Evolutionary conservation across 2,329 filamentous ascomycete genomes (phyloP).

Genomic region (Calonectria hongkongensis): DNA sequence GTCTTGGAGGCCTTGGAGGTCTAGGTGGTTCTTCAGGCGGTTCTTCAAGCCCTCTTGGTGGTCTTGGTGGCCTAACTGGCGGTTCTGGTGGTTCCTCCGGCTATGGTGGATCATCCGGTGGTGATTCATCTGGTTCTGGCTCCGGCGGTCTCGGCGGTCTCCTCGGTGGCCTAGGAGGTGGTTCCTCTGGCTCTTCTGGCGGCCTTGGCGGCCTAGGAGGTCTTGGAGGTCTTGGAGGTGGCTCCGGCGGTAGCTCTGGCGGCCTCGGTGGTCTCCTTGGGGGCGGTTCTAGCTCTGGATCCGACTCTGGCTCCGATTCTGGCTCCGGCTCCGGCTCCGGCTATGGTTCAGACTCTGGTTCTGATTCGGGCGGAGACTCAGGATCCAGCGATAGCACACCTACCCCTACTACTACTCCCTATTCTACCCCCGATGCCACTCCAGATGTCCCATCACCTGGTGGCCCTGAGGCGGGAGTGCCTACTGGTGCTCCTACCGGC

Average conservation of each 20-base stretch:
- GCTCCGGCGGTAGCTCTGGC: not conserved
- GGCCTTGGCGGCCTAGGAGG: not conserved
- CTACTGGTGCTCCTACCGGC: constrained; percentile 2
- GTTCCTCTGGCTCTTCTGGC: constrained; percentile 4
- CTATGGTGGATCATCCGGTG: not conserved
- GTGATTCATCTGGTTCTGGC: not conserved
- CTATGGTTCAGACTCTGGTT: not conserved
- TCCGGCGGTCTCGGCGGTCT: constrained; percentile 13
- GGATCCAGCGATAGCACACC: not conserved
- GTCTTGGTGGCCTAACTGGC: not conserved
- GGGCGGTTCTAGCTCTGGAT: not conserved
- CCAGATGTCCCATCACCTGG: not conserved
- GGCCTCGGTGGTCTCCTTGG: not conserved
- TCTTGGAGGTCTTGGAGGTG: not conserved
- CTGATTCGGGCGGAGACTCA: not conserved
- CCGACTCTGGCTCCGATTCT: not conserved
- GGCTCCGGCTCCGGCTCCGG: not conserved
- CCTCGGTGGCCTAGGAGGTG: not conserved
- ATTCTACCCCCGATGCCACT: constrained; percentile 6
- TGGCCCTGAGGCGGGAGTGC: not conserved
- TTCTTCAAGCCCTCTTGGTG: not conserved
- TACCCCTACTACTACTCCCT: constrained; percentile 11
- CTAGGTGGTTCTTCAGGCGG: not conserved
- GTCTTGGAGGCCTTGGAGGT: constrained; percentile 2
- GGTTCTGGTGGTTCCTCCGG: not conserved